Base-by-base conservation (phyloP, 2,329 filamentous ascomycete species). In the Pseudogymnoascus sp. region DNA sequence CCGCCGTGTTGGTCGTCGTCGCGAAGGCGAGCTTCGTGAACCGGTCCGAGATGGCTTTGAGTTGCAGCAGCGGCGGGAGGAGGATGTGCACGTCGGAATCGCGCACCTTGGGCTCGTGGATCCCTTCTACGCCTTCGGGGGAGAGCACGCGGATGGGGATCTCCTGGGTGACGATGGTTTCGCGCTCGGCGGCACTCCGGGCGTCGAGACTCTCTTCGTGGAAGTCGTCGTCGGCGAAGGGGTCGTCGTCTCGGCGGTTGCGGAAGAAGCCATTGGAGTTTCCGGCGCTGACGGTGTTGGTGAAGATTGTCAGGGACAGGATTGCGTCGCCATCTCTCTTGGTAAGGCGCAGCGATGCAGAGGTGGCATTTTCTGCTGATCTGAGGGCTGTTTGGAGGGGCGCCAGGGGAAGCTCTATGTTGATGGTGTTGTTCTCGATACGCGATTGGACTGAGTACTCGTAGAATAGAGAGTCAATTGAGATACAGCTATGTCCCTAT, bases 71-170 rank as follows among this genome's bases (percentile, higher is more conserved):
- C 4, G 91, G 88, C 0, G 95, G 95, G 3, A 99, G 82, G 62
- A 92, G 87, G 72, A 99, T 96, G 76, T 98, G 90, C 2, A 97
- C 93, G 71, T 98, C 95, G 40, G 93, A 91, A 70, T 96, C 92
- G 64, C 91, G 88, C 64, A 93, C 91, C 65, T 88, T 87, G 12
- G 95, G 95, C 77, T 99, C 93, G 78, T 96, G 91, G 66, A 98
- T 87, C n/a, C 87, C 89, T 71, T 95, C 90, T n/a, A 98, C 91
- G 0, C 86, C 89, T 61, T 89, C 85, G 2, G 90, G 87, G 64
- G 90, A 87, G 8, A 99, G 83, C 1, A 99, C 92, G 16, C 93
- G 88, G 46, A 98, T 89, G n/a, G 95, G 95, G 40, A 99, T 89
- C 75, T 98, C 92, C 73, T 99, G 95, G 0, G 92, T 96, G 71